These are phyloP conservation scores for Zygosaccharomyces siamensis DNA, from an alignment of 805 yeast genomes.

Conservation along the genomic window DNA sequence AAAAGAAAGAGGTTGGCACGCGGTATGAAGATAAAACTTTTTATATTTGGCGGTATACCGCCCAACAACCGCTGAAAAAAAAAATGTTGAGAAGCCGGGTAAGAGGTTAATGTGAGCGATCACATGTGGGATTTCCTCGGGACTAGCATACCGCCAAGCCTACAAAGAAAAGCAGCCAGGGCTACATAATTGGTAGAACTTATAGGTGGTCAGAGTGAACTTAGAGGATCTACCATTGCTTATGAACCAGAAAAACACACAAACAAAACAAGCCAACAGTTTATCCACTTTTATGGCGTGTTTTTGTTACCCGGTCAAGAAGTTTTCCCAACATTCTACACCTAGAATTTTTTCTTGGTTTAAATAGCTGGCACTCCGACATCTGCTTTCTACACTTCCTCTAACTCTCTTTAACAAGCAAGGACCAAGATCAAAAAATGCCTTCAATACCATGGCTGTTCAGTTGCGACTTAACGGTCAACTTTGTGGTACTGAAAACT, in stretches of 20 bases:
- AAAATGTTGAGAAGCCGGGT: conserved; percentile 6
- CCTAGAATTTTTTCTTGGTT: not conserved
- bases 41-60: conserved; percentile 5
- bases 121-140: no score
- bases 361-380: not conserved
- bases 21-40: not conserved
- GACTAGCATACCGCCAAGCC: no score
- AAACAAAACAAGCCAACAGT: no score
- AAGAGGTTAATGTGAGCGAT: not conserved
- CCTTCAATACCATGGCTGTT: conserved; percentile 5
- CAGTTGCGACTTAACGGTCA: not conserved
- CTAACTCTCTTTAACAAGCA: not conserved
- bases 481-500: conserved; percentile 27
- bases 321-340: no score
- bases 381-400: not conserved
- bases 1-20: not conserved
- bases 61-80: conserved; percentile 8
- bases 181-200: no score
- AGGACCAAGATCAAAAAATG: conserved; percentile 6
- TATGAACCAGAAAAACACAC: no score
- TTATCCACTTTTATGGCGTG: no score
- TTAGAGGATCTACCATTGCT: no score
- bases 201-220: no score
- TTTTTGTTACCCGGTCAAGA: not conserved
- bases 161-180: no score